Base-by-base conservation (phyloP, 176 grass and related monocot species). In the Carex myosuroides region DNA sequence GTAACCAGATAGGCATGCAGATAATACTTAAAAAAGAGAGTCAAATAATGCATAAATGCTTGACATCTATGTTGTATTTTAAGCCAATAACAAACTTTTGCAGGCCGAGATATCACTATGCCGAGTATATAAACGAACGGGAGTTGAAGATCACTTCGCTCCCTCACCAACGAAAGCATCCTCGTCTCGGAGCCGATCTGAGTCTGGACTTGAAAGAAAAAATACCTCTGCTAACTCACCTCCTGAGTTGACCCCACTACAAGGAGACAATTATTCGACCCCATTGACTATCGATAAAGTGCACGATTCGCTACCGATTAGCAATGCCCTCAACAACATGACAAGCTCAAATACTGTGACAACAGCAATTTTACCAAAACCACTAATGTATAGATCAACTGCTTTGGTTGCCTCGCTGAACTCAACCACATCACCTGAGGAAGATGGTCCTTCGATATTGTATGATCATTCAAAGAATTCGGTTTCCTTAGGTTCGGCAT, bases 21-120 rank as follows among this genome's bases (percentile, higher is more conserved):
- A 26, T 26, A 26, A 46, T 46, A 39, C 37, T 39, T 46, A 10
- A 21, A 73, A 52, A 17, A 39, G 5, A 39, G 0, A 39, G 37
- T 39, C 5, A 39, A 6, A 39, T 39, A 5, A 6, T 56, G 14
- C 46, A 48, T 48, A 67, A 67, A 35, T n/a, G 33, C 22, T 76
- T 26, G 13, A 54, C 11, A 54, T 54, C 12, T 63, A 12, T 81
- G 2, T 55, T 83, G 30, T 10, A 10, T 2, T 84, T 71, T 72
- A 39, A 64, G 44, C 48, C 46, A 61, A 60, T 74, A 18, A 54
- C 21, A 66, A 82, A 62, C 16, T 20, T 85, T 80, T 88, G 85
- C 87, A 99, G 97, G 89, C 91, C 0, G 97, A 99, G 39, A 99
- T 96, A 41, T 99, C 93, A 8, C 87, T 99, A 5, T 99, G 97